Percentiles rank a stretch among this genome's conserved stretches.
Evolutionary conservation across 2,329 filamentous ascomycete species (phyloP).

Genomic region (Cercospora sp.): DNA sequence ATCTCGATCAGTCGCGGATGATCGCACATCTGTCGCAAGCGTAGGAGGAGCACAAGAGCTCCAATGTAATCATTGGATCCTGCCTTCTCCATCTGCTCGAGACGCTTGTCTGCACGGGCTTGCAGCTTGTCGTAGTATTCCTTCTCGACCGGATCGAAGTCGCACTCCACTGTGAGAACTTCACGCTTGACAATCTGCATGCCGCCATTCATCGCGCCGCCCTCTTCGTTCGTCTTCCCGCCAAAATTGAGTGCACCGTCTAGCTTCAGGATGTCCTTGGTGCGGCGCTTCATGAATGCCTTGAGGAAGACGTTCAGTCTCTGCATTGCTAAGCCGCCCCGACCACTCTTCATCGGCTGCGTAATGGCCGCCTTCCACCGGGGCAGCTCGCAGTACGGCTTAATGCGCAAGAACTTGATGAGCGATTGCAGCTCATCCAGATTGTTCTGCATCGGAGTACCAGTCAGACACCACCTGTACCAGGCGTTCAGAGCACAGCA

Average conservation of each 20-base stretch:
- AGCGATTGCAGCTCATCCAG: slow-evolving; percentile 93
- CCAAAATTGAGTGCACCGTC: slow-evolving; percentile 78
- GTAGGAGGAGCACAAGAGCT: slow-evolving; percentile 85
- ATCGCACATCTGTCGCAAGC: slow-evolving; percentile 90
- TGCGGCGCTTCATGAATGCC: slow-evolving; percentile 98
- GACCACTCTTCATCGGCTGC: slow-evolving; percentile 82
- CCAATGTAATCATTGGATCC: slow-evolving; percentile 85
- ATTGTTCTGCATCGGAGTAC: slow-evolving; percentile 98
- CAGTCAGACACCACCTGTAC: slow-evolving; percentile 94
- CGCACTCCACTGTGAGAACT: slow-evolving; percentile 74
- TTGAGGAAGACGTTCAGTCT: slow-evolving; percentile 81
- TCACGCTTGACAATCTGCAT: slow-evolving; percentile 94
- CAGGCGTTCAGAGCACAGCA: slow-evolving; percentile 81
- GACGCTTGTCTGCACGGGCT: slow-evolving; percentile 77
- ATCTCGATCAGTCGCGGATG: slow-evolving; percentile 85
- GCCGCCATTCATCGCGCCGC: slow-evolving; percentile 56
- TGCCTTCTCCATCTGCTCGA: slow-evolving; percentile 73
- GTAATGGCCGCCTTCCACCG: slow-evolving; percentile 94
- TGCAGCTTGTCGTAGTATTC: slow-evolving; percentile 84
- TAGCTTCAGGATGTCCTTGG: slow-evolving; percentile 92
- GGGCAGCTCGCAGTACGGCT: slow-evolving; percentile 81
- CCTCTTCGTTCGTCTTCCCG: slow-evolving; percentile 60
- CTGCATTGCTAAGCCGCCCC: slow-evolving; percentile 83
- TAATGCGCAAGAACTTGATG: slow-evolving; percentile 87
- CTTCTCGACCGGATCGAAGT: slow-evolving; percentile 77